Evolutionary conservation across 345 rosid genomes (phyloP).

Genomic region (Psidium guajava): DNA sequence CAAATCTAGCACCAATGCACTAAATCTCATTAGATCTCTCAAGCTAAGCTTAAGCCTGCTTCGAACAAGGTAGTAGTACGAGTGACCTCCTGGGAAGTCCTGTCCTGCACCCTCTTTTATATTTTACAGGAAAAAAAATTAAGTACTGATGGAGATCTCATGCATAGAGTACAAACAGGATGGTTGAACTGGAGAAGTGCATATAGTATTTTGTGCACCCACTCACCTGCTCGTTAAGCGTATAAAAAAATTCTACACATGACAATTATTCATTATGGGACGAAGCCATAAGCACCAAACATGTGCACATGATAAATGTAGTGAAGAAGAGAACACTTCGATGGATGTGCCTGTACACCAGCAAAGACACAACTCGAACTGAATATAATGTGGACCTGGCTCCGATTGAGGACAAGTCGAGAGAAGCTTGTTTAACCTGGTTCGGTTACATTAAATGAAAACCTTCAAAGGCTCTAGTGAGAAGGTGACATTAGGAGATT

Average conservation of each 20-base stretch:
- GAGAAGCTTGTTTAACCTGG: not conserved
- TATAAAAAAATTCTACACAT: not conserved
- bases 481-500: not conserved
- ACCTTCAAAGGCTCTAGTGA: not conserved
- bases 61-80: not conserved
- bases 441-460: not conserved
- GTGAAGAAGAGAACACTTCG: not conserved
- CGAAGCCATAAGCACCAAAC: not conserved
- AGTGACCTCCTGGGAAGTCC: not conserved
- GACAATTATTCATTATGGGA: not conserved
- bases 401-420: not conserved
- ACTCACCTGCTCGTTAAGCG: not conserved
- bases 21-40: too few relatives aligned
- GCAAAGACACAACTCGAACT: not conserved
- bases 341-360: not conserved
- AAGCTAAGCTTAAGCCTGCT: not conserved
- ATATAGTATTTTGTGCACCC: not conserved
- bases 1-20: too few relatives aligned
- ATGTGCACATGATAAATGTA: not conserved
- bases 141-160: not conserved
- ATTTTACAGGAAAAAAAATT: not conserved
- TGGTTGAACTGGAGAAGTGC: not conserved
- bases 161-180: not conserved
- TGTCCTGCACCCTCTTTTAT: not conserved
- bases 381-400: not conserved